Conservation (phyloP, 495 filamentous ascomycete genomes). For the Chlorociboria aeruginascens region DNA sequence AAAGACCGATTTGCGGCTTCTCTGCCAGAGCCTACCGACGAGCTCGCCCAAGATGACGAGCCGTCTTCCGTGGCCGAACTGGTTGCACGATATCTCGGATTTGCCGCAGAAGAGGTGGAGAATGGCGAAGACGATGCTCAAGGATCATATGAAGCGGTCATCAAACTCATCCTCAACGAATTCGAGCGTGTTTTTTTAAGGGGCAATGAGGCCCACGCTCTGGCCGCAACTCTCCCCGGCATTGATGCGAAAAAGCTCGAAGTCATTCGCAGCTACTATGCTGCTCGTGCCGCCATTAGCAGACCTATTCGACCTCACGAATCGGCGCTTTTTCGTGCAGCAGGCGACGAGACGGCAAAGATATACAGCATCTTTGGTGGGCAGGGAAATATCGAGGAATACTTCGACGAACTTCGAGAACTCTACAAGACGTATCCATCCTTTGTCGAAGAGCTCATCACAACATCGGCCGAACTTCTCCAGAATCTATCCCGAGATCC, state of each 20-base stretch:
- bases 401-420: constrained; percentile 92
- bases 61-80: constrained; percentile 86
- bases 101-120: constrained; percentile 73
- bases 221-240: constrained; percentile 74
- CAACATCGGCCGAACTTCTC: constrained; percentile 66
- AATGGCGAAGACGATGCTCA: constrained; percentile 83
- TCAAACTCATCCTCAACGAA: constrained; percentile 82
- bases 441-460: constrained; percentile 76
- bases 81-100: constrained; percentile 83
- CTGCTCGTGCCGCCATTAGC: constrained; percentile 70
- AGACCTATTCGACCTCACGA: constrained; percentile 79
- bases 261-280: constrained; percentile 81
- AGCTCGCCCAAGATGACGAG: constrained; percentile 94
- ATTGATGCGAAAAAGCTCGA: constrained; percentile 80
- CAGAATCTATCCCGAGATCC: constrained; percentile 76
- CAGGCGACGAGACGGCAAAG: constrained; percentile 60
- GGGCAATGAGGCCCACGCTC: constrained; percentile 90
- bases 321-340: constrained; percentile 84
- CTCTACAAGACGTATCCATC: constrained; percentile 83
- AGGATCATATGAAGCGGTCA: constrained; percentile 72
- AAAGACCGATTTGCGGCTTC: constrained; percentile 76
- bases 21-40: constrained; percentile 83
- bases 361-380: constrained; percentile 93
- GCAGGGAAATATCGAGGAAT: constrained; percentile 99
- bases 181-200: constrained; percentile 91